A percentile compares a stretch with the other conserved stretches of the same genome.
phyloP scores from a whole-genome alignment of 1,139 yeast species.

The Sugiyamaella novakii region DNA sequence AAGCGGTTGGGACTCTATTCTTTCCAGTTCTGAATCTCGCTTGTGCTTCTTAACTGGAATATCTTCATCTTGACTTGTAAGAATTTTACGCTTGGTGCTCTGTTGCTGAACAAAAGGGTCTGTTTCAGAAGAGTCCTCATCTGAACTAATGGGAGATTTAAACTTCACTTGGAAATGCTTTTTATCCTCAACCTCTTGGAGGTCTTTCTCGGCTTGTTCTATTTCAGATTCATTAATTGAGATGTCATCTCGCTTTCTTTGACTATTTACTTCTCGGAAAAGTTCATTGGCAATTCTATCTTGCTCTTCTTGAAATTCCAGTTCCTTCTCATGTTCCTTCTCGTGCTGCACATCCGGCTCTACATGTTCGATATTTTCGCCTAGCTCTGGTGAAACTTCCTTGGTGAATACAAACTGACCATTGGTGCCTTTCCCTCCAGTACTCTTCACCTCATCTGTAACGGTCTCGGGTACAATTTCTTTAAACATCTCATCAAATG shows the following conservation, averaged over 20 bases:
- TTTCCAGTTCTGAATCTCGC: too few species aligned
- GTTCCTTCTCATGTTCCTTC: neutral
- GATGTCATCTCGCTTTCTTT: neutral
- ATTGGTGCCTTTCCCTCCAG: neutral
- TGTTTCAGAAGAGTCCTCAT: neutral
- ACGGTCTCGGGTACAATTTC: slow-evolving; percentile 11
- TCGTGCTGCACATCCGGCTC: too few species aligned
- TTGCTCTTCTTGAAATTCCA: neutral
- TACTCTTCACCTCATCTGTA: too few species aligned
- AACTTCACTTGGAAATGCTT: neutral
- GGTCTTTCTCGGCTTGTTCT: slow-evolving; percentile 1
- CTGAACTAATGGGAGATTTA: neutral
- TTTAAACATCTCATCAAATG: slow-evolving; percentile 10
- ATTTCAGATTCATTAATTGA: neutral
- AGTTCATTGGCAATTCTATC: neutral
- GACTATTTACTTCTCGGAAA: neutral
- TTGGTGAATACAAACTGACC: neutral
- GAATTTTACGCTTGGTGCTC: neutral
- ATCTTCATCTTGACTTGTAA: neutral
- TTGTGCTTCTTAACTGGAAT: neutral
- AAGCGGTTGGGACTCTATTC: neutral
- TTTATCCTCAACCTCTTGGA: slow-evolving; percentile 1
- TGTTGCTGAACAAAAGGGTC: neutral
- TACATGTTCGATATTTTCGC: neutral
- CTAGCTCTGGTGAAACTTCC: slow-evolving; percentile 5